These are phyloP conservation scores for Amaranthus cruentus DNA, from an alignment of 148 eudicot genomes.

Conservation along the genomic window DNA sequence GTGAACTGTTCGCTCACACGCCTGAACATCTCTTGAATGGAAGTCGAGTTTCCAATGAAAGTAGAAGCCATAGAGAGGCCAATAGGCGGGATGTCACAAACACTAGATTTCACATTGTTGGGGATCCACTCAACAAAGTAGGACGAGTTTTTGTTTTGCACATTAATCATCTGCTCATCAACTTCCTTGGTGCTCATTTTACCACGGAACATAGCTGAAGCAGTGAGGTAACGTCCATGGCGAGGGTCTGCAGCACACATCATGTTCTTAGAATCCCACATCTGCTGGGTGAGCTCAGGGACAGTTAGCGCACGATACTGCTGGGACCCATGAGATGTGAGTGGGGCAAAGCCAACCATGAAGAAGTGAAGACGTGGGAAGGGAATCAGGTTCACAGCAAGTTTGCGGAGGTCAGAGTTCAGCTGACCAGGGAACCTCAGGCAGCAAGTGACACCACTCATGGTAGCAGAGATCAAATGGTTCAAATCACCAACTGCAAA, in stretches of 20 bases:
- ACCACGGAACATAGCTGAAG: constrained; percentile 54
- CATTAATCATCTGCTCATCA: constrained; percentile 49
- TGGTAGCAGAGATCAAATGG: constrained; percentile 43
- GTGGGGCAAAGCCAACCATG: constrained; percentile 50
- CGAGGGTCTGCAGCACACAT: constrained; percentile 60
- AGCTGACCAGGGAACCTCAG: constrained; percentile 45
- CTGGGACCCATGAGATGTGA: constrained; percentile 47
- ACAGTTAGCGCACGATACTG: constrained; percentile 44
- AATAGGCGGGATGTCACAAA: constrained; percentile 42
- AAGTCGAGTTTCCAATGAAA: constrained; percentile 38
- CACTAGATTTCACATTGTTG: constrained; percentile 44
- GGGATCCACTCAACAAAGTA: constrained; percentile 55
- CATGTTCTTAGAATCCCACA: constrained; percentile 60
- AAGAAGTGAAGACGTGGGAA: constrained; percentile 50
- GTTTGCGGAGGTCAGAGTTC: constrained; percentile 49
- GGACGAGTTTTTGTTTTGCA: constrained; percentile 48
- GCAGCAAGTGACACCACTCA: constrained; percentile 48
- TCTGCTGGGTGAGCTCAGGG: constrained; percentile 56
- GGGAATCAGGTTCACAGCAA: constrained; percentile 44
- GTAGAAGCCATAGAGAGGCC: constrained; percentile 44
- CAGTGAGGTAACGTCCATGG: constrained; percentile 54
- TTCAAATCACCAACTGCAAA: constrained; percentile 42
- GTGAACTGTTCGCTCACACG: constrained; percentile 43
- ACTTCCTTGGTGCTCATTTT: constrained; percentile 58
- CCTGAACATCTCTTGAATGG: constrained; percentile 44